Evolutionary conservation across 768 basidiomycete species (phyloP), one percentile per base, ranked within the genome.

Genomic region (Rhizopogon rudus): DNA sequence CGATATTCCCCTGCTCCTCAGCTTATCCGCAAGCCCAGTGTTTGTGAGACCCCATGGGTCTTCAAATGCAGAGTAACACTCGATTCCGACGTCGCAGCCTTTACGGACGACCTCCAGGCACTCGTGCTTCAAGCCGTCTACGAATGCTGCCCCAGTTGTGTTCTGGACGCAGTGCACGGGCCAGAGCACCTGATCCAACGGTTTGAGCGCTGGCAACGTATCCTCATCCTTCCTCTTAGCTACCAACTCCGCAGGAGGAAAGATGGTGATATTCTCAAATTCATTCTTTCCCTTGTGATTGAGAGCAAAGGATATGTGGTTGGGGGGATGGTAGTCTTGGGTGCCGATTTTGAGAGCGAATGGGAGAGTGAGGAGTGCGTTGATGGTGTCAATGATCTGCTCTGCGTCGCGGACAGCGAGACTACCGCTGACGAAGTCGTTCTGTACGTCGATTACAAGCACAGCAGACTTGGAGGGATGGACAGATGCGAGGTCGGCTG

Each of bases 31-130:
- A n/a, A 87, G 76, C 6, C 75, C 73, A 8, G 81, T 83, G 54
- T 71, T 65, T 50, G 71, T 57, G 53, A 73, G 71, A 25, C 73
- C 74, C 74, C 81, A 80, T 42, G 80, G 77, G 61, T 86, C 83
- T 45, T 74, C 76, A 63, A 93, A 93, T 1, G 86, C 90, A n/a
- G 87, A 89, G 64, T 93, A 93, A 42, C 84, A 84, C 65, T 93
- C 91, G 60, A 91, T 76, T 33, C 73, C 74, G 1, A 66, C 66
- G 57, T 90, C 72, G 5, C 66, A 74, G 40, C 87, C 88, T 73
- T 86, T 85, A 54, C 70, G 67, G 14, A 80, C 66, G 40, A 82
- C 68, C 9, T 73, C 68, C 39, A 80, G 76, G 43, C 78, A 68
- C 41, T 64, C 64, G 37, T 65, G 65, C 28, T 70, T 66, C n/a